Base-by-base conservation (phyloP, 257 asterid genomes). In the Striga asiatica region DNA sequence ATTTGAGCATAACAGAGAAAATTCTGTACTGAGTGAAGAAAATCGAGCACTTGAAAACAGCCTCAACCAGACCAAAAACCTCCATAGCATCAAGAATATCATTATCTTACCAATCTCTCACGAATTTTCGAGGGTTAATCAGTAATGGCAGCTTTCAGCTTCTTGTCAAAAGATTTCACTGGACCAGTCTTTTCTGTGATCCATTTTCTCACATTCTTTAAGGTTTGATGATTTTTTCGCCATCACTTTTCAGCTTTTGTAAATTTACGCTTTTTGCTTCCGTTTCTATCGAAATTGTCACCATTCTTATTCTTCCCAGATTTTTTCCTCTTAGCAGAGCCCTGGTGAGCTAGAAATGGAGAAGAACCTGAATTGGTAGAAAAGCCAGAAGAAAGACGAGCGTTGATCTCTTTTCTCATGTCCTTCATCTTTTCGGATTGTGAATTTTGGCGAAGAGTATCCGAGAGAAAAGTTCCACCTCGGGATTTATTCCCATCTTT, bases 261-360 rank as follows among this genome's bases (percentile, higher is more conserved):
- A 22, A 38, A 60, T 60, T 70, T 72, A 52, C 42, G 68, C 75
- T 51, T 71, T 56, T 73, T 76, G 66, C 64, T 50, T 58, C 45
- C 75, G 66, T 63, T 50, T 58, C 45, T 61, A 52, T 37, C 58
- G 56, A 22, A 48, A 58, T 54, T 65, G 38, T 51, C 71, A 23
- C 41, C 67, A 17, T 50, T 65, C 54, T 76, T 77, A 42, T 74
- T 75, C 37, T 43, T 62, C 64, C 77, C 80, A 4, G 70, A 61
- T 59, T 64, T 77, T 55, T 58, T 77, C 2, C 37, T 11, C 58
- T 75, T 76, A 39, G 50, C 64, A 27, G 84, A 67, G 46, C 73
- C 77, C 46, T 80, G 93, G 64, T 78, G 82, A 65, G 96, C 87
- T 80, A 87, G 71, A 65, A 87, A 91, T 8, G 78, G 94, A 43